These are phyloP conservation scores for Pouteria campechiana DNA, from an alignment of 179 eudicot species.

Conservation along the genomic window DNA sequence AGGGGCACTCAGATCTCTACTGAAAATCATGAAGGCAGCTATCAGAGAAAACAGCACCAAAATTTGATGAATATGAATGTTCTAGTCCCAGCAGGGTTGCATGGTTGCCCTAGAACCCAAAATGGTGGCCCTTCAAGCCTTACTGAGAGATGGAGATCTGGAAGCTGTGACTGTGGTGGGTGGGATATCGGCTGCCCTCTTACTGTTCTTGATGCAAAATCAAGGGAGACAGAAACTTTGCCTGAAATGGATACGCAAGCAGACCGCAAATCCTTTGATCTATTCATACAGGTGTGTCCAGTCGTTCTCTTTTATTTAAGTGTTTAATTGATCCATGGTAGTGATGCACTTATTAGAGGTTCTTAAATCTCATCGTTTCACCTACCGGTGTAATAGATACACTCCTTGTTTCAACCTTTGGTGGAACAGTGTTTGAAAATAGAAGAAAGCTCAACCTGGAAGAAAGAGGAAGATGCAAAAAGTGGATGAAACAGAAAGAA, in stretches of 20 bases:
- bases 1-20: conserved; percentile 8
- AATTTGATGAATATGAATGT: conserved; percentile 42
- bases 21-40: conserved; percentile 9
- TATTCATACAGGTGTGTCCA: conserved; percentile 44
- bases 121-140: conserved; percentile 53
- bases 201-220: conserved; percentile 30
- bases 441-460: no score
- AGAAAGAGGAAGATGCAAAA: no score
- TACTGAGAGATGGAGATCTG: conserved; percentile 57
- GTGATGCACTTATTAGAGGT: no score
- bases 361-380: no score
- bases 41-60: conserved; percentile 11
- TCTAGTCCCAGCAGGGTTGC: conserved; percentile 60
- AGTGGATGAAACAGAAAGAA: no score
- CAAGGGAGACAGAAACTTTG: conserved; percentile 17
- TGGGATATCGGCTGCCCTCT: conserved; percentile 91
- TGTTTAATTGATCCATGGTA: background rate
- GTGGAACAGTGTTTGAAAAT: no score
- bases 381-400: no score
- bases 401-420: no score
- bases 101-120: conserved; percentile 53
- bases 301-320: background rate
- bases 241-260: conserved; percentile 15
- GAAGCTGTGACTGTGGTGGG: conserved; percentile 78
- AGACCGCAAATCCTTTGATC: conserved; percentile 46